A percentile compares a stretch with the other conserved stretches of the same genome.
phyloP scores from a whole-genome alignment of 1,139 yeast species.

The Saccharomyces hybrid region DNA sequence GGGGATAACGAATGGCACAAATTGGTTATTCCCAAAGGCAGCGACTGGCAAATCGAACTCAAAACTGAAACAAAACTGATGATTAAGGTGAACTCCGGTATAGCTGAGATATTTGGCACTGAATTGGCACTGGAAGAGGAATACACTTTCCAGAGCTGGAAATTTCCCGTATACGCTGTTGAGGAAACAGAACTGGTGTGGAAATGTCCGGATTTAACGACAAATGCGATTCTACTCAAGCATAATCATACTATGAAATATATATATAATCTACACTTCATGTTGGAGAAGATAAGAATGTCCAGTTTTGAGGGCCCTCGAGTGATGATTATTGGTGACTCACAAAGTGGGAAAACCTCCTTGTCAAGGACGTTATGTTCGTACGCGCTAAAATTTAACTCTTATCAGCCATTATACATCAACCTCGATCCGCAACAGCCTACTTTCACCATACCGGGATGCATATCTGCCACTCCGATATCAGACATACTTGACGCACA shows the following conservation, averaged over 20 bases:
- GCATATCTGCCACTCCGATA: constrained; percentile 75
- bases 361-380: constrained; percentile 61
- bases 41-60: constrained; percentile 86
- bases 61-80: constrained; percentile 49
- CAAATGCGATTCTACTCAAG: constrained; percentile 12
- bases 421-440: constrained; percentile 79
- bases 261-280: constrained; percentile 61
- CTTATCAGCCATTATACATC: constrained; percentile 59
- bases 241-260: constrained; percentile 36
- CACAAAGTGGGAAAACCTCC: constrained; percentile 70
- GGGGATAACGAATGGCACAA: constrained; percentile 18
- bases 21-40: constrained; percentile 35
- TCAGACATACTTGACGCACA: constrained; percentile 77
- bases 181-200: constrained; percentile 48
- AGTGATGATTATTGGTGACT: constrained; percentile 66
- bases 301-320: constrained; percentile 47
- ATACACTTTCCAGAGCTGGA: constrained; percentile 50
- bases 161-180: constrained; percentile 55
- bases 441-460: constrained; percentile 75
- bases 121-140: constrained; percentile 72
- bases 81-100: constrained; percentile 55
- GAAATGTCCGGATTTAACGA: constrained; percentile 23
- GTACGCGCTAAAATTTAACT: constrained; percentile 66
- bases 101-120: constrained; percentile 88
- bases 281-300: constrained; percentile 56